These are phyloP conservation scores for Chytriomyces sp. DNA, from an alignment of 192 early-diverging fungal genomes.

Conservation along the genomic window DNA sequence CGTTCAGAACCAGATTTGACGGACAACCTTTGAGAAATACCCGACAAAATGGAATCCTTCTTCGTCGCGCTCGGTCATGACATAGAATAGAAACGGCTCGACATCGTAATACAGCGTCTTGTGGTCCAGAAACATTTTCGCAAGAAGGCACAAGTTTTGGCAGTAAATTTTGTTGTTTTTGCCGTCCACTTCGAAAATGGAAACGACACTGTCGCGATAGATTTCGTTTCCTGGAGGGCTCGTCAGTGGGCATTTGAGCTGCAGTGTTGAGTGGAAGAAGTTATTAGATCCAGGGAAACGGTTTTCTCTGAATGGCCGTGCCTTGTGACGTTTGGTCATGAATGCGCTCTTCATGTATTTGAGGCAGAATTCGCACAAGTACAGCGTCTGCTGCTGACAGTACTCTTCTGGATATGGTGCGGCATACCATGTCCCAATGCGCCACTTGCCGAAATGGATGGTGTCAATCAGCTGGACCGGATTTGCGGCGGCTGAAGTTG, in stretches of 20 bases:
- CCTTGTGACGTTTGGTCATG: conserved; percentile 75
- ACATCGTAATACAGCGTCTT: conserved; percentile 90
- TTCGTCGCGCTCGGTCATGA: conserved; percentile 69
- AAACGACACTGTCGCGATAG: conserved; percentile 71
- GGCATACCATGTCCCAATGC: conserved; percentile 92
- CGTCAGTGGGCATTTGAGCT: conserved; percentile 75
- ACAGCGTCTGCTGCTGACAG: conserved; percentile 68
- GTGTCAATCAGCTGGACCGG: conserved; percentile 32
- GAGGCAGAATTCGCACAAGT: conserved; percentile 90
- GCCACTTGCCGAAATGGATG: conserved; percentile 72
- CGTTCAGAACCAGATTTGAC: background rate
- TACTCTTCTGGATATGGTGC: conserved; percentile 96
- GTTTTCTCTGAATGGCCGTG: conserved; percentile 31
- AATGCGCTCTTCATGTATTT: conserved; percentile 87
- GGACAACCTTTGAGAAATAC: conserved; percentile 90
- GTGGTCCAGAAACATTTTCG: conserved; percentile 95
- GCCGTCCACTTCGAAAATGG: conserved; percentile 86
- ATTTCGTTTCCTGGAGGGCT: conserved; percentile 84
- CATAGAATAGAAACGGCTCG: conserved; percentile 92
- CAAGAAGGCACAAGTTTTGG: conserved; percentile 91
- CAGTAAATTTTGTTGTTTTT: conserved; percentile 88
- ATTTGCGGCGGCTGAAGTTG: background rate
- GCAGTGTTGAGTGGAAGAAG: conserved; percentile 15
- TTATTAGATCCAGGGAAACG: background rate
- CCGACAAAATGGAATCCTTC: conserved; percentile 73